These are phyloP conservation scores for Candolleomyces aberdarensis DNA, from an alignment of 768 basidiomycete species.

Conservation along the genomic window DNA sequence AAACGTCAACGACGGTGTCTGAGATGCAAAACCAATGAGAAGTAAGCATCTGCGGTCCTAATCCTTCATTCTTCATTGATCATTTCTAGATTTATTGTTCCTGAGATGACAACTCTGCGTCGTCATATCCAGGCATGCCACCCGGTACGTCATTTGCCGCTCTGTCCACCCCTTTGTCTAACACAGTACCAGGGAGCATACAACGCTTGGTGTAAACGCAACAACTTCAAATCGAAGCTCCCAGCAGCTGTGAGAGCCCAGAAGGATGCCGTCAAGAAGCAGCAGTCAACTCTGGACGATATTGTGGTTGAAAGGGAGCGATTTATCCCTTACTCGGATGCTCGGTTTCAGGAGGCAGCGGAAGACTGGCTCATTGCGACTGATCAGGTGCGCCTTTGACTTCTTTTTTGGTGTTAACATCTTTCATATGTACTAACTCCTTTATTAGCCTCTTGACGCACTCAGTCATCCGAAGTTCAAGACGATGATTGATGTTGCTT, in stretches of 20 bases:
- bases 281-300: slow-evolving; percentile 20
- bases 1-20: no score
- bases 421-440: neutral
- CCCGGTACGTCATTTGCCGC: no score
- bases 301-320: slow-evolving; percentile 17
- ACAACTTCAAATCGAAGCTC: slow-evolving; percentile 27
- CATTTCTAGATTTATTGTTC: no score
- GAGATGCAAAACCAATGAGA: no score
- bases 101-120: no score
- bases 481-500: slow-evolving; percentile 34
- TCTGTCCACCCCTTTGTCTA: no score
- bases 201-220: slow-evolving; percentile 25
- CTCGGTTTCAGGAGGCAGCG: slow-evolving; percentile 24
- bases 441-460: slow-evolving; percentile 25
- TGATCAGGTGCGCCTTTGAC: slow-evolving; percentile 31
- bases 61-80: no score
- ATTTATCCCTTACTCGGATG: slow-evolving; percentile 23
- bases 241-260: slow-evolving; percentile 15
- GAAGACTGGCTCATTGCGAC: slow-evolving; percentile 37
- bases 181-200: no score
- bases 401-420: neutral
- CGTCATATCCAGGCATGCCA: no score
- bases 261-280: slow-evolving; percentile 11
- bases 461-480: slow-evolving; percentile 34
- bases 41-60: no score